Evolutionary conservation across 257 asterid genomes (phyloP).

Genomic region (Buddleja alternifolia): DNA sequence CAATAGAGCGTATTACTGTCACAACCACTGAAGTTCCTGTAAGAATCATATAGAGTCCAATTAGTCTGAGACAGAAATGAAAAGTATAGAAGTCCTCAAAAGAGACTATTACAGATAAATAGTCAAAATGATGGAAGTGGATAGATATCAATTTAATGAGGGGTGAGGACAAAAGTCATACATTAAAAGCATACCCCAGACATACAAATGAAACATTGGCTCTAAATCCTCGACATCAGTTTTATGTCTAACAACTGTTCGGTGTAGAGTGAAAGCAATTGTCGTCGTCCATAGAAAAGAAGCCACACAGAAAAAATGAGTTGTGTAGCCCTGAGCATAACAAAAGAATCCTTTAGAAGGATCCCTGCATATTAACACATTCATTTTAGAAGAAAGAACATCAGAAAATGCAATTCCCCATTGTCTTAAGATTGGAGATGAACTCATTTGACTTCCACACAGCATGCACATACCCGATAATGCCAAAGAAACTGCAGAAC

Average conservation of each 20-base stretch:
- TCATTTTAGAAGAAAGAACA: conserved; percentile 23
- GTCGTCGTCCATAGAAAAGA: conserved; percentile 97
- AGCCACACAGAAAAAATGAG: conserved; percentile 98
- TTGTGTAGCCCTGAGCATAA: conserved; percentile 94
- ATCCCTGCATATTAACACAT: conserved; percentile 63
- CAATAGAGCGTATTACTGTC: conserved; percentile 91
- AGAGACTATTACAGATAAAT: background rate
- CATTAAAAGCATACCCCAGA: conserved; percentile 76
- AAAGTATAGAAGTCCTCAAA: conserved; percentile 2
- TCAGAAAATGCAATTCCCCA: conserved; percentile 4
- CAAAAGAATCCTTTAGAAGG: conserved; percentile 95
- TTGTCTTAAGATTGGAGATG: conserved; percentile 14
- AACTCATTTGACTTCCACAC: conserved; percentile 19
- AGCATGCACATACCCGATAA: conserved; percentile 68
- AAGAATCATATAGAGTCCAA: conserved; percentile 25
- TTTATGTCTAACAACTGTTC: conserved; percentile 98
- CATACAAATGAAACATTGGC: conserved; percentile 95
- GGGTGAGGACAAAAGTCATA: background rate
- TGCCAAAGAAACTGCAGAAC: conserved; percentile 98
- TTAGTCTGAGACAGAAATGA: conserved; percentile 8
- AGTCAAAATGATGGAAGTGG: conserved; percentile 3
- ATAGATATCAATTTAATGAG: background rate
- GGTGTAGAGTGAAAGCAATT: conserved; percentile 94
- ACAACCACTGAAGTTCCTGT: conserved; percentile 87
- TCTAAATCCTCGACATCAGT: conserved; percentile 98